Base-by-base conservation (phyloP, 2,329 filamentous ascomycete species). In the Tetracladium maxilliforme region DNA sequence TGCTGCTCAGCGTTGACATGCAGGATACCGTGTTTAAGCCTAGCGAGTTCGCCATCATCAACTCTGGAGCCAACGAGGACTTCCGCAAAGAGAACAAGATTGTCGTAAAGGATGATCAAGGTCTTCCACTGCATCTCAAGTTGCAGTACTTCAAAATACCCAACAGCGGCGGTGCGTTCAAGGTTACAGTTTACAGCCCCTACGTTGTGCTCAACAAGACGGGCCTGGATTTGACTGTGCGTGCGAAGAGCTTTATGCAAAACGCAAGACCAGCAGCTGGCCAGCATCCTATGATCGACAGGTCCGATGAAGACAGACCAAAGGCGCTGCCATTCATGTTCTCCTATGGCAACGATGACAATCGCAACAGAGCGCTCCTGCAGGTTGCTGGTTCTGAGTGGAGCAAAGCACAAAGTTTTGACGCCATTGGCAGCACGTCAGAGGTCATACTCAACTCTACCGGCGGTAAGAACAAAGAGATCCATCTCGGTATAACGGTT, bases 331-430 rank as follows among this genome's bases (percentile, higher is more conserved):
- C 92, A 0, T 81, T 93, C 45, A 94, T 98, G 84, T 98, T 95
- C 50, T 93, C 90, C 0, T 98, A 79, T 46, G 70, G 72, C 3
- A 82, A 67, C 12, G 80, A 93, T 35, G 90, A 98, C 42, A 79
- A 81, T 38, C 82, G 83, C 39, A 98, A 98, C 47, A 73, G 90
- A 36, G 84, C 83, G 6, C 57, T 92, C 22, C 58, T 98, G 31
- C 92, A 82, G 52, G 70, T 94, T 20, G 83, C 79, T 5, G 79
- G 92, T 27, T 94, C 90, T 1, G 70, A 75, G 31, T 98, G 90
- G 92, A 95, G 90, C 54, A 93, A 90, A 45, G 83, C 87, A 1
- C 87, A 95, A 47, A 94, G 83, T 63, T 93, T 98, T 40, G 92
- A 98, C 44, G 90, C 90, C 12, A 90, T 98, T 35, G 90, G 90